phyloP scores from a whole-genome alignment of 495 filamentous ascomycete species.

The Hypoxylon trugodes region DNA sequence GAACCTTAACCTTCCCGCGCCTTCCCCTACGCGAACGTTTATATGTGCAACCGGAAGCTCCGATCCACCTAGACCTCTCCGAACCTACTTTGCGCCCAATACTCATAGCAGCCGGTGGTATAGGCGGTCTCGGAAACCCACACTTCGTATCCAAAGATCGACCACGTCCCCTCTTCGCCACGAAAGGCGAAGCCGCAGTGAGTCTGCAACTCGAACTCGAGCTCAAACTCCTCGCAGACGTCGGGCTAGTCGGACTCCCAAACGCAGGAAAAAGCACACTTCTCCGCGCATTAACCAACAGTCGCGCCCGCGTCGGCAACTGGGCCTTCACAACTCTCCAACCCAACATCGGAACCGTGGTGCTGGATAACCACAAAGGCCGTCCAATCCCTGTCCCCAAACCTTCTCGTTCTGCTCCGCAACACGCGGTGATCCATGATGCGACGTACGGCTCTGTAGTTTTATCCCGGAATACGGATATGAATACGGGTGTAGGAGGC shows the following conservation, averaged over 20 bases:
- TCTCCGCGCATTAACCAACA: conserved; percentile 83
- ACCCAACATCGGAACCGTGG: conserved; percentile 93
- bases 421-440: conserved; percentile 46
- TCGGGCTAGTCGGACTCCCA: conserved; percentile 91
- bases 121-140: conserved; percentile 91
- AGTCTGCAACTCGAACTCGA: conserved; percentile 85
- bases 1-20: conserved; percentile 65
- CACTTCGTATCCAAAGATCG: conserved; percentile 80
- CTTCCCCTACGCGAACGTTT: conserved; percentile 64
- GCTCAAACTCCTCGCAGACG: conserved; percentile 92
- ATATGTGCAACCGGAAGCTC: conserved; percentile 70
- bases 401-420: conserved; percentile 47
- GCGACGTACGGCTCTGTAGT: conserved; percentile 40
- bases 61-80: conserved; percentile 84
- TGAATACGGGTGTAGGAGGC: conserved; percentile 8
- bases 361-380: conserved; percentile 83
- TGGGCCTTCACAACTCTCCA: conserved; percentile 98
- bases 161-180: conserved; percentile 83
- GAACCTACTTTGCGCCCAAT: conserved; percentile 81
- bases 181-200: conserved; percentile 81
- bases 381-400: conserved; percentile 52
- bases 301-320: conserved; percentile 85
- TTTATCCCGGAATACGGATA: conserved; percentile 23
- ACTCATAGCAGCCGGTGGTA: conserved; percentile 87
- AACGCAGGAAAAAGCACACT: conserved; percentile 97